Conservation (phyloP, 352 stramenopile genomes). For the Pythium vanterpoolii region DNA sequence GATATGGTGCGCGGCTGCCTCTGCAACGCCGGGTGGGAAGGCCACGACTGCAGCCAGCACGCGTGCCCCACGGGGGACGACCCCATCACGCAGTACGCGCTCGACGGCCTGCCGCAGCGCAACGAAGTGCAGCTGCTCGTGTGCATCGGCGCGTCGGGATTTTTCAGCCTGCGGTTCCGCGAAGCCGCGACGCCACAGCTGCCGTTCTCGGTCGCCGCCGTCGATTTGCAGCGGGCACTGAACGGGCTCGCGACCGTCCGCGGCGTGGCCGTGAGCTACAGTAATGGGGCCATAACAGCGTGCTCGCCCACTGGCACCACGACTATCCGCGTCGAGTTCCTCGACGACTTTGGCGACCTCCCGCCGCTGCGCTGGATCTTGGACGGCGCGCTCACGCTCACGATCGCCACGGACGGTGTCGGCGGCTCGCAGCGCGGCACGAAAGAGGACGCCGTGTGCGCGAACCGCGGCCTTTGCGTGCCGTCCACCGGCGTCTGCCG, state of each 20-base stretch:
- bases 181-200: slow-evolving; percentile 58
- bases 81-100: slow-evolving; percentile 55
- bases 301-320: slow-evolving; percentile 52
- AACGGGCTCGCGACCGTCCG: slow-evolving; percentile 44
- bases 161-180: slow-evolving; percentile 73
- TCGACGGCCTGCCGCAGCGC: slow-evolving; percentile 38
- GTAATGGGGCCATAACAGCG: slow-evolving; percentile 24
- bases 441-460: slow-evolving; percentile 64
- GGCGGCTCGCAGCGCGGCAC: slow-evolving; percentile 45
- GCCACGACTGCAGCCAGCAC: slow-evolving; percentile 85
- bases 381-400: slow-evolving; percentile 53
- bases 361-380: slow-evolving; percentile 60
- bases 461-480: slow-evolving; percentile 58
- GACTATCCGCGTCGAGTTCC: slow-evolving; percentile 59
- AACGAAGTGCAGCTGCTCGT: slow-evolving; percentile 81
- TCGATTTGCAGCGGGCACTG: slow-evolving; percentile 32
- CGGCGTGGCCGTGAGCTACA: slow-evolving; percentile 48
- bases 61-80: slow-evolving; percentile 90
- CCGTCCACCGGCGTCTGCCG: slow-evolving; percentile 47
- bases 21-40: slow-evolving; percentile 85
- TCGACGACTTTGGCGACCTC: slow-evolving; percentile 63
- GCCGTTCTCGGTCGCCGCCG: slow-evolving; percentile 33
- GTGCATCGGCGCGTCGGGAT: slow-evolving; percentile 56
- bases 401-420: slow-evolving; percentile 43
- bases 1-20: slow-evolving; percentile 83